Evolutionary conservation across 2,329 filamentous ascomycete genomes (phyloP).

Genomic region (Cladobotryum mycophilum): DNA sequence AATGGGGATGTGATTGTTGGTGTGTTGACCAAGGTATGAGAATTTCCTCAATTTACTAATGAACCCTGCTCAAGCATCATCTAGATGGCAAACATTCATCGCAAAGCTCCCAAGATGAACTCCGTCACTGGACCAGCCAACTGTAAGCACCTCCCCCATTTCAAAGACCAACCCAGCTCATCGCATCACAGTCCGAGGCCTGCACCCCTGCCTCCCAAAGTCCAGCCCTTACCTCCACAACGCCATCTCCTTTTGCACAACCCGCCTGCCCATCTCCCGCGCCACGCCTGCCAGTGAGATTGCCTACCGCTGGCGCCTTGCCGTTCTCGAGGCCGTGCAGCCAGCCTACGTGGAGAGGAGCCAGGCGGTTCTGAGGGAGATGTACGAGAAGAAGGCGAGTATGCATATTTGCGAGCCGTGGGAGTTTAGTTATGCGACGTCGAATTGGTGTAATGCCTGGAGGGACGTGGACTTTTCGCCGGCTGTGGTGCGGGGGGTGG

Average conservation of each 20-base stretch:
- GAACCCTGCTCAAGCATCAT: neutral
- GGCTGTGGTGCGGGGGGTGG: neutral
- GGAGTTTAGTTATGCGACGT: slow-evolving; percentile 12
- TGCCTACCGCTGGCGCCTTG: slow-evolving; percentile 12
- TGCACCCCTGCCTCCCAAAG: slow-evolving; percentile 10
- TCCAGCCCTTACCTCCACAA: slow-evolving; percentile 16
- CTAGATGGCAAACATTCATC: slow-evolving; percentile 12
- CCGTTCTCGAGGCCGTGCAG: slow-evolving; percentile 20
- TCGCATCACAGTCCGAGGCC: slow-evolving; percentile 11
- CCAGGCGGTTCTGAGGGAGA: slow-evolving; percentile 11
- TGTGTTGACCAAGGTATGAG: slow-evolving; percentile 9
- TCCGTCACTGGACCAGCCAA: slow-evolving; percentile 7
- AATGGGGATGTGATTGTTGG: slow-evolving; percentile 12
- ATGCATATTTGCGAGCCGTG: slow-evolving; percentile 15
- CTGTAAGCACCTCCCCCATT: neutral
- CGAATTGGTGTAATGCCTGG: slow-evolving; percentile 17
- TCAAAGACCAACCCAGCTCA: neutral
- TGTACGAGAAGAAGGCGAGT: neutral
- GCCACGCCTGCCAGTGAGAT: slow-evolving; percentile 13
- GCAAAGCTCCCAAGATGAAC: slow-evolving; percentile 11
- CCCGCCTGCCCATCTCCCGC: slow-evolving; percentile 7
- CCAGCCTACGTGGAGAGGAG: slow-evolving; percentile 14
- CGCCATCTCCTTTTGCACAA: slow-evolving; percentile 8
- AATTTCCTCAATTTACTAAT: neutral
- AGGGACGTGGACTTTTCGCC: slow-evolving; percentile 14